Conservation (phyloP, 73 alveolate genomes). For the Effrenium voratum region DNA sequence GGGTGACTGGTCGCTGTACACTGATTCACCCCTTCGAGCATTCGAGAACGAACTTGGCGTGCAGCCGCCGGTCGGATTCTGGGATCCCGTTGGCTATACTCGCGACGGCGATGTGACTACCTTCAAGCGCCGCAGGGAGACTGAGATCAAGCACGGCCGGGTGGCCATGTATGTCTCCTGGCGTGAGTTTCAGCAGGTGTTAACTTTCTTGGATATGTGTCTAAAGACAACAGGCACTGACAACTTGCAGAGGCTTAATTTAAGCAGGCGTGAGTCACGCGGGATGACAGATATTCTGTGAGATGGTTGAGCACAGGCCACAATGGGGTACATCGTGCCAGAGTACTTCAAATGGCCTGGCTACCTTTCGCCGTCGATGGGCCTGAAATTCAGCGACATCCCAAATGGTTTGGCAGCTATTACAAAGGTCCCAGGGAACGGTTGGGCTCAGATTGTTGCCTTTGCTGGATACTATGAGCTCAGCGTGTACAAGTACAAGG, state of each 20-base stretch:
- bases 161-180: background rate
- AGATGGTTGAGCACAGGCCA: constrained; percentile 22
- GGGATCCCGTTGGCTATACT: constrained; percentile 59
- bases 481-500: constrained; percentile 44
- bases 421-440: constrained; percentile 48
- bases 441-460: constrained; percentile 84
- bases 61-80: constrained; percentile 36
- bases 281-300: too few relatives aligned
- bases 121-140: constrained; percentile 63
- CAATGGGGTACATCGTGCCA: constrained; percentile 43
- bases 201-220: too few relatives aligned
- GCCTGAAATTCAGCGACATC: constrained; percentile 13
- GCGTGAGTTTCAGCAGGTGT: too few relatives aligned
- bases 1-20: too few relatives aligned
- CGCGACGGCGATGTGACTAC: constrained; percentile 27
- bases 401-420: constrained; percentile 41
- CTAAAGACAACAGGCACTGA: too few relatives aligned
- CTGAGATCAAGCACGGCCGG: constrained; percentile 55
- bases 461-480: constrained; percentile 66
- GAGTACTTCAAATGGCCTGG: constrained; percentile 53
- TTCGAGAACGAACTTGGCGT: background rate
- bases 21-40: too few relatives aligned
- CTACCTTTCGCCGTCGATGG: constrained; percentile 2
- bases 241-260: too few relatives aligned
- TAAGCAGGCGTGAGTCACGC: too few relatives aligned